phyloP scores from a whole-genome alignment of 2,329 filamentous ascomycete genomes.

The Dactylellina sp. region DNA sequence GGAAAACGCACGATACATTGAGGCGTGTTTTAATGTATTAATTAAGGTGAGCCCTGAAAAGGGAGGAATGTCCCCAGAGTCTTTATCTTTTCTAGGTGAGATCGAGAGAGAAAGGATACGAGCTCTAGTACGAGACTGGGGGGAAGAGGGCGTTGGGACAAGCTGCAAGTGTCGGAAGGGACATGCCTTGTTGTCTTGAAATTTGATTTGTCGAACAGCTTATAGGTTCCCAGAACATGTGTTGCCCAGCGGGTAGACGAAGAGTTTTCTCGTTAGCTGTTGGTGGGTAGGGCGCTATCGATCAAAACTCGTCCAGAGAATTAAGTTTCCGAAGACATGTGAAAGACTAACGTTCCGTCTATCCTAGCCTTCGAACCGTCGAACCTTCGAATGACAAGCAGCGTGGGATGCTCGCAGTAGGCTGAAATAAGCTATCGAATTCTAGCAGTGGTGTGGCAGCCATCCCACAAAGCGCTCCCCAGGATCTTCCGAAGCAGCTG shows the following conservation, averaged over 20 bases:
- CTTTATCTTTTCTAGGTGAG: conserved; percentile 10
- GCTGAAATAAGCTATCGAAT: conserved; percentile 52
- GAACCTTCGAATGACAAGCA: conserved; percentile 5
- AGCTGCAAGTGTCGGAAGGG: conserved; percentile 9
- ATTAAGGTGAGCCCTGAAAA: conserved; percentile 1
- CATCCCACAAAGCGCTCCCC: conserved; percentile 38
- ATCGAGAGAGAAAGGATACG: conserved; percentile 5
- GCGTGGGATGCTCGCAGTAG: conserved; percentile 43
- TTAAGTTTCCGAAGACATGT: conserved; percentile 53
- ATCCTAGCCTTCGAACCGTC: too few relatives aligned
- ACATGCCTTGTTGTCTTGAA: conserved; percentile 21
- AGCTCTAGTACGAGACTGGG: conserved; percentile 3
- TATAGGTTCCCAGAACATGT: not conserved
- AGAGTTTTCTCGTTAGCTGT: not conserved
- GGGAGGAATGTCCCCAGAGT: conserved; percentile 1
- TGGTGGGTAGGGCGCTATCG: not conserved
- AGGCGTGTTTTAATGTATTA: not conserved
- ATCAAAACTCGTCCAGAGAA: conserved; percentile 28
- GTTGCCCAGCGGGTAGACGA: conserved; percentile 19
- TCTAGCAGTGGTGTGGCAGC: conserved; percentile 31
- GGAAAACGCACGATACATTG: conserved; percentile 26
- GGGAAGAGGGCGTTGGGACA: conserved; percentile 23
- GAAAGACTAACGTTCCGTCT: conserved; percentile 21
- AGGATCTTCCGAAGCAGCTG: conserved; percentile 5
- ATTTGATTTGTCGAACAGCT: conserved; percentile 28